phyloP scores from a whole-genome alignment of 169 alveolate species.

The Babesia divergens region DNA sequence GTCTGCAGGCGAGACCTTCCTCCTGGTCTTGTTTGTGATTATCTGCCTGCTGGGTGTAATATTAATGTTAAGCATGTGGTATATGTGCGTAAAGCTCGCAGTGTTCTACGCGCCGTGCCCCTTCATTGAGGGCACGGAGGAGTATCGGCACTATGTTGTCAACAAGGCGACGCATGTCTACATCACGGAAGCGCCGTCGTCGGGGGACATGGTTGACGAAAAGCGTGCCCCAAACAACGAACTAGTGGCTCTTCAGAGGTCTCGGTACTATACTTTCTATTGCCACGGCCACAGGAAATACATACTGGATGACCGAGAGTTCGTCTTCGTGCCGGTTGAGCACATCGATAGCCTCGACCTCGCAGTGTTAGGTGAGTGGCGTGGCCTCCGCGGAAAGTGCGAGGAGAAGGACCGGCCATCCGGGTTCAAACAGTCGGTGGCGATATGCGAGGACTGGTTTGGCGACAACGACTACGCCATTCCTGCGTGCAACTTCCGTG shows the following conservation, averaged over 20 bases:
- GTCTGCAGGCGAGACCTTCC: not conserved
- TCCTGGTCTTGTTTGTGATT: slow-evolving; percentile 4
- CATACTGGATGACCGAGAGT: slow-evolving; percentile 46
- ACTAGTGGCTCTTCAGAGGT: slow-evolving; percentile 51
- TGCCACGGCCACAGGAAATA: slow-evolving; percentile 67
- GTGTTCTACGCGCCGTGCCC: slow-evolving; percentile 41
- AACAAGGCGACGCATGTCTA: slow-evolving; percentile 45
- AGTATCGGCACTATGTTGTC: slow-evolving; percentile 10
- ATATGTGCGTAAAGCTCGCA: not conserved
- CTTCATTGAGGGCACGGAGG: slow-evolving; percentile 46
- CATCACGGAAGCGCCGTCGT: not conserved
- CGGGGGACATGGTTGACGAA: slow-evolving; percentile 8
- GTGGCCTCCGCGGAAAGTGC: slow-evolving; percentile 54
- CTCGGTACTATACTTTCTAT: slow-evolving; percentile 48
- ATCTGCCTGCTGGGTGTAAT: not conserved
- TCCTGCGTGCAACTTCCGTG: slow-evolving; percentile 88
- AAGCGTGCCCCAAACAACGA: not conserved
- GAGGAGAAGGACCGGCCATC: not conserved
- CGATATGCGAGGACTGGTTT: slow-evolving; percentile 66
- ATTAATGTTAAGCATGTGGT: slow-evolving; percentile 26
- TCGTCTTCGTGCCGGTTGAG: slow-evolving; percentile 64
- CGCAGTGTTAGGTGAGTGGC: slow-evolving; percentile 54
- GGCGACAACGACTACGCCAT: slow-evolving; percentile 90
- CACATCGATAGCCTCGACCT: slow-evolving; percentile 68
- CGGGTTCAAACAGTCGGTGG: slow-evolving; percentile 46